Percentiles rank a stretch among this genome's conserved stretches.
Evolutionary conservation across 2,329 filamentous ascomycete genomes (phyloP).

Genomic region (Talaromyces sp.): DNA sequence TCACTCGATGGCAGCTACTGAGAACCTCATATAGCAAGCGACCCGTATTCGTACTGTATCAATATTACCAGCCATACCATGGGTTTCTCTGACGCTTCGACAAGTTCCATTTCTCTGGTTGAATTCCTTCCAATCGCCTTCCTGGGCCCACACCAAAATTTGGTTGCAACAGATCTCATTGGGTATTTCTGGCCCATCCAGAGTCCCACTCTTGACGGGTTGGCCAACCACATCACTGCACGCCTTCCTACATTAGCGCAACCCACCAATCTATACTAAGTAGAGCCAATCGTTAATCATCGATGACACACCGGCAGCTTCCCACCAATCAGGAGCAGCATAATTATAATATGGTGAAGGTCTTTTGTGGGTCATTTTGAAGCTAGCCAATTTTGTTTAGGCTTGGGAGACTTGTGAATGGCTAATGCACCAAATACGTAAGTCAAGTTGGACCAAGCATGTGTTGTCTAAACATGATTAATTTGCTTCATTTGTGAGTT

Average conservation of each 20-base stretch:
- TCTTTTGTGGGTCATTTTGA: not conserved
- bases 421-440: not conserved
- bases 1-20: not conserved
- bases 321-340: not conserved
- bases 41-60: not conserved
- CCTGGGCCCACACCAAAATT: not conserved
- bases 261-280: not conserved
- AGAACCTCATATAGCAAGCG: too few species aligned
- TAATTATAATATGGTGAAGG: not conserved
- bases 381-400: not conserved
- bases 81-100: conserved; percentile 4
- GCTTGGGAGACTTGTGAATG: not conserved
- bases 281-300: not conserved
- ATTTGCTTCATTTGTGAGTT: not conserved
- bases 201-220: not conserved
- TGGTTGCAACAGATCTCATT: not conserved
- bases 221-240: conserved; percentile 9
- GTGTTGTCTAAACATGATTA: not conserved
- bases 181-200: not conserved
- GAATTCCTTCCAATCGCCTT: not conserved
- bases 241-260: not conserved
- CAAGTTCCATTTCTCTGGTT: not conserved
- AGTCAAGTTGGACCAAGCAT: not conserved
- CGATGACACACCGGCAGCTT: conserved; percentile 1
- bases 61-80: not conserved